These are phyloP conservation scores for Phytophthora vignae DNA, from an alignment of 352 stramenopile species.

Conservation along the genomic window DNA sequence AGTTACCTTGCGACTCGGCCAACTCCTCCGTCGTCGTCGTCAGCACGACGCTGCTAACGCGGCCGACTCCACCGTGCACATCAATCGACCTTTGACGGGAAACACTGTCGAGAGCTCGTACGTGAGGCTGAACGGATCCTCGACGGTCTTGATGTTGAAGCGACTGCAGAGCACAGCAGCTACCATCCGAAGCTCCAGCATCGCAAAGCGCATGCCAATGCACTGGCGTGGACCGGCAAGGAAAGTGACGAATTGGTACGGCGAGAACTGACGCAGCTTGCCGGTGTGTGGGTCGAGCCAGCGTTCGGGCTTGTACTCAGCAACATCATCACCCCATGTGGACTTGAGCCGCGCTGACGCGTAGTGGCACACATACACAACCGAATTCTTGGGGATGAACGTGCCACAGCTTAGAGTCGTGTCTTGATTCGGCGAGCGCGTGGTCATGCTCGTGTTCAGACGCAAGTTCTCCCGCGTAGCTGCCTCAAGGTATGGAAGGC, in stretches of 20 bases:
- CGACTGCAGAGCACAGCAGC: constrained; percentile 48
- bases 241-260: constrained; percentile 67
- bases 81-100: constrained; percentile 30
- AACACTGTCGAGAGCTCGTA: constrained; percentile 48
- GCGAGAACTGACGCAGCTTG: constrained; percentile 46
- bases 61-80: constrained; percentile 24
- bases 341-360: constrained; percentile 44
- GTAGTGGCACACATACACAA: constrained; percentile 56
- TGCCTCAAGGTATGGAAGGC: constrained; percentile 67
- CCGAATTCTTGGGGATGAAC: constrained; percentile 48
- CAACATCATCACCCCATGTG: constrained; percentile 62
- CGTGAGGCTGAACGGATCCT: constrained; percentile 43
- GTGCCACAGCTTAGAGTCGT: constrained; percentile 70
- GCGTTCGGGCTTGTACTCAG: constrained; percentile 64
- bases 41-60: constrained; percentile 11
- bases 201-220: constrained; percentile 64
- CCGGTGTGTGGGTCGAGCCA: constrained; percentile 52
- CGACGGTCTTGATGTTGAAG: constrained; percentile 52
- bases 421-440: constrained; percentile 49
- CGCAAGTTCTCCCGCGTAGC: constrained; percentile 68
- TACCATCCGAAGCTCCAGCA: constrained; percentile 64
- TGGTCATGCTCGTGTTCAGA: constrained; percentile 60
- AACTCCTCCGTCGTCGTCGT: background rate
- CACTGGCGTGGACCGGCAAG: constrained; percentile 61
- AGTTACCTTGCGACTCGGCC: background rate